phyloP scores from a whole-genome alignment of 495 filamentous ascomycete species.

The Penicillium mononematosum region DNA sequence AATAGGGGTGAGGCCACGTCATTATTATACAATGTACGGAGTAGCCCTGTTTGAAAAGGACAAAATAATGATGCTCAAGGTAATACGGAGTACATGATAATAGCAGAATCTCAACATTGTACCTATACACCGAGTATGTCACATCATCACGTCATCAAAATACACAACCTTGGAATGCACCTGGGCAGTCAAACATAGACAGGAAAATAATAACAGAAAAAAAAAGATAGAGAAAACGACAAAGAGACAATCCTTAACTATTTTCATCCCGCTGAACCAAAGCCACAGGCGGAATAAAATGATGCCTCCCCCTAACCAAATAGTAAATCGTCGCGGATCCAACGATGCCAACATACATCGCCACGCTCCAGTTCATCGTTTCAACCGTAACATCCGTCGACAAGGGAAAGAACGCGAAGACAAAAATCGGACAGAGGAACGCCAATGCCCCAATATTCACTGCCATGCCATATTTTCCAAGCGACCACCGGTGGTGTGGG shows the following conservation, averaged over 20 bases:
- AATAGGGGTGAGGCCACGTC: not conserved
- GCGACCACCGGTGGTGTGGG: constrained; percentile 46
- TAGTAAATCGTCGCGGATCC: constrained; percentile 49
- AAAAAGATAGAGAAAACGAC: not conserved
- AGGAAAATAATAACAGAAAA: not conserved
- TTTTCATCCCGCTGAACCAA: constrained; percentile 40
- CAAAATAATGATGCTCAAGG: not conserved
- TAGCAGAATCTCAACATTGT: not conserved
- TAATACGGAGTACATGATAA: not conserved
- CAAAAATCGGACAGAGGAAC: constrained; percentile 47
- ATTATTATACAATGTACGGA: not conserved
- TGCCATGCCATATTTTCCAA: constrained; percentile 48
- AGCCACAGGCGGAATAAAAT: constrained; percentile 47
- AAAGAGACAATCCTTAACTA: not conserved
- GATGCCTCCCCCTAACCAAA: constrained; percentile 37
- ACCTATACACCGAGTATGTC: constrained; percentile 7
- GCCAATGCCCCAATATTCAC: constrained; percentile 45
- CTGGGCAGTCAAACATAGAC: not conserved
- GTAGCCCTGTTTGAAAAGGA: not conserved
- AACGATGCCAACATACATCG: constrained; percentile 48
- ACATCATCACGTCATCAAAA: constrained; percentile 16
- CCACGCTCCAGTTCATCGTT: constrained; percentile 52
- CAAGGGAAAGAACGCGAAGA: constrained; percentile 55
- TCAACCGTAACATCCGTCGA: constrained; percentile 37
- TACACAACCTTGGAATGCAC: too few relatives aligned